Percentiles rank a stretch among this genome's conserved stretches.
Conservation (phyloP, 2,329 filamentous ascomycete genomes). For the Atkinsonella hypoxylon region DNA sequence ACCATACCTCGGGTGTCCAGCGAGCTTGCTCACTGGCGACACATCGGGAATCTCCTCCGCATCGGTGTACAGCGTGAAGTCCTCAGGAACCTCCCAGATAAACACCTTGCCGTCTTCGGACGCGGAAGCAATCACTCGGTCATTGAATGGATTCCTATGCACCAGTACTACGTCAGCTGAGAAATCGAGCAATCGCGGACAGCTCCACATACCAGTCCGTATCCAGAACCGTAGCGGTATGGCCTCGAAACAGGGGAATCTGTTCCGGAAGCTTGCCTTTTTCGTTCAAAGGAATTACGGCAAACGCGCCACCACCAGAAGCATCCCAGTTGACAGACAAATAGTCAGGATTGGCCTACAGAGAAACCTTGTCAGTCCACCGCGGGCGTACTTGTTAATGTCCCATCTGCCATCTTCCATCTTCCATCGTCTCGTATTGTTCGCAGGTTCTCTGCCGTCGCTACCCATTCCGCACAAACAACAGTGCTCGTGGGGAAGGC, state of each 20-base stretch:
- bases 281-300: conserved; percentile 84
- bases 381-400: not conserved
- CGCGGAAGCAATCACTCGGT: conserved; percentile 80
- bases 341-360: conserved; percentile 85
- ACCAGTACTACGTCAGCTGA: not conserved
- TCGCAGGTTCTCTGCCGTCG: not conserved
- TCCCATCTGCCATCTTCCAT: not conserved
- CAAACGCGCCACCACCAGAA: conserved; percentile 90
- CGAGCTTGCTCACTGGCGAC: conserved; percentile 66
- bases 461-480: not conserved
- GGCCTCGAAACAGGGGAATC: conserved; percentile 88
- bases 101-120: conserved; percentile 97
- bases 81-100: conserved; percentile 86
- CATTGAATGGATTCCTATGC: conserved; percentile 85
- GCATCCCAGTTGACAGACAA: conserved; percentile 98
- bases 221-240: conserved; percentile 90
- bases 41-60: conserved; percentile 76
- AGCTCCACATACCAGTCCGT: conserved; percentile 65
- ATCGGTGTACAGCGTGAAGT: conserved; percentile 76
- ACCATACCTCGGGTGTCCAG: conserved; percentile 69
- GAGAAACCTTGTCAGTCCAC: conserved; percentile 8
- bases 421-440: not conserved
- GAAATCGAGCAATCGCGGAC: too few relatives aligned
- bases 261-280: conserved; percentile 83
- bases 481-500: not conserved